Base-by-base conservation (phyloP, 2,329 filamentous ascomycete species). In the Fusarium illudens region DNA sequence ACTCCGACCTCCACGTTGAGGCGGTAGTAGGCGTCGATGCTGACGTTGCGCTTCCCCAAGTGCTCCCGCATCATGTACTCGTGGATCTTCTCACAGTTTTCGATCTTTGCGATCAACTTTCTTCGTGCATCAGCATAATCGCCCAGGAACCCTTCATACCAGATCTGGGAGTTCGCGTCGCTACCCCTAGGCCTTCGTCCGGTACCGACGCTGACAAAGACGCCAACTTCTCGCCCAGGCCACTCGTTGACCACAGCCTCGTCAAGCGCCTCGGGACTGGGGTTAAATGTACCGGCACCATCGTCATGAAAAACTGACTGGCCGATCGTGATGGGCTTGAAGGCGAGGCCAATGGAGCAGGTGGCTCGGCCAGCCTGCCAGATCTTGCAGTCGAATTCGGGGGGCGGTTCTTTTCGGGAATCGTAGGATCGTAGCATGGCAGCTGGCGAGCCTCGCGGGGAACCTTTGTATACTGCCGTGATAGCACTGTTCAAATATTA, bases 321-420 rank as follows among this genome's bases (percentile, higher is more conserved):
- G 4, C 96, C 96, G 36, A 99, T 92, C 69, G 92, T 91, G 51
- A 99, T 94, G 0, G 95, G 94, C 78, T 99, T 99, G 82, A 99
- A 99, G 1, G 96, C 96, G 42, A 97, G 84, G 0, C 92, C 93
- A 1, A 95, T 96, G 1, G 96, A 93, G 55, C 88, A 93, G 1
- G 96, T 99, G n/a, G 96, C 96, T 63, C 96, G 89, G 11, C 96
- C 96, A 5, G 96, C 96, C 80, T 99, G 91, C 96, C 96, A 99
- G 60, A 99, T 96, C 46, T 91, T 97, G 79, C 94, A 97, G 75
- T 97, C 92, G 65, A 93, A 95, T 78, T 97, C 94, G 3, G 95
- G 92, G 0, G 94, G 87, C 0, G 94, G 92, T 78, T 98, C 96
- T 78, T 92, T 93, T 73, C 95, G 88, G 15, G 96, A 98, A 77